Conservation (phyloP, 768 basidiomycete genomes). For the Mycena capillaripes region DNA sequence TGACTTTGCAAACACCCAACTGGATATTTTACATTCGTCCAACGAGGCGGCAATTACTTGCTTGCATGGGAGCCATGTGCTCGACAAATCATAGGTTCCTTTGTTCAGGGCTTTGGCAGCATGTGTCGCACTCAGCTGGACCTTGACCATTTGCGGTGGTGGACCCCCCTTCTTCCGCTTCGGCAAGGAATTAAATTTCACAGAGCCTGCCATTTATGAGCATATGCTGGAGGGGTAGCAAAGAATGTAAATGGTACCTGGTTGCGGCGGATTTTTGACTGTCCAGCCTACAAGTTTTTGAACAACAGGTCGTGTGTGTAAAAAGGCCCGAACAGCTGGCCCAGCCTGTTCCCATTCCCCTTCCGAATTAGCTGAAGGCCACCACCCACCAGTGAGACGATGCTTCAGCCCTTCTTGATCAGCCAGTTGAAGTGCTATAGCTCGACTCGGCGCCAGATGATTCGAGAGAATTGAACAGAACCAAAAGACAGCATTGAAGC, state of each 20-base stretch:
- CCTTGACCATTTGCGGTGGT: background rate
- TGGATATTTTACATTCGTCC: slow-evolving; percentile 4
- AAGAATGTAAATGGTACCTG: background rate
- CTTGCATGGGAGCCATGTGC: background rate
- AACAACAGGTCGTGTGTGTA: slow-evolving; percentile 16
- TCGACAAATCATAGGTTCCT: background rate
- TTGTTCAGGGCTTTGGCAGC: background rate
- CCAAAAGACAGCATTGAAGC: slow-evolving; percentile 18
- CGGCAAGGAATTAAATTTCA: background rate
- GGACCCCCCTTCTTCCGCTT: background rate
- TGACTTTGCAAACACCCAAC: slow-evolving; percentile 17
- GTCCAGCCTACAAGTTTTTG: slow-evolving; percentile 27
- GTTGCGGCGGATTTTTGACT: background rate
- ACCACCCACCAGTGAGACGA: slow-evolving; percentile 21
- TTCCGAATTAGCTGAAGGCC: background rate
- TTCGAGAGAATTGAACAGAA: slow-evolving; percentile 20
- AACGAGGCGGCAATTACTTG: slow-evolving; percentile 1
- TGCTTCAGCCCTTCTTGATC: slow-evolving; percentile 26
- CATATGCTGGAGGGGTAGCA: no score
- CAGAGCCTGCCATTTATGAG: background rate
- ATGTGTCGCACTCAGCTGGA: background rate
- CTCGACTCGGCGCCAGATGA: slow-evolving; percentile 18
- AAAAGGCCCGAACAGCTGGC: slow-evolving; percentile 7
- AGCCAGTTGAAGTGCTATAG: slow-evolving; percentile 21
- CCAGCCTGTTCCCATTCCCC: slow-evolving; percentile 17